Conservation (phyloP, 2,329 filamentous ascomycete species). For the Teratosphaeria viscida region DNA sequence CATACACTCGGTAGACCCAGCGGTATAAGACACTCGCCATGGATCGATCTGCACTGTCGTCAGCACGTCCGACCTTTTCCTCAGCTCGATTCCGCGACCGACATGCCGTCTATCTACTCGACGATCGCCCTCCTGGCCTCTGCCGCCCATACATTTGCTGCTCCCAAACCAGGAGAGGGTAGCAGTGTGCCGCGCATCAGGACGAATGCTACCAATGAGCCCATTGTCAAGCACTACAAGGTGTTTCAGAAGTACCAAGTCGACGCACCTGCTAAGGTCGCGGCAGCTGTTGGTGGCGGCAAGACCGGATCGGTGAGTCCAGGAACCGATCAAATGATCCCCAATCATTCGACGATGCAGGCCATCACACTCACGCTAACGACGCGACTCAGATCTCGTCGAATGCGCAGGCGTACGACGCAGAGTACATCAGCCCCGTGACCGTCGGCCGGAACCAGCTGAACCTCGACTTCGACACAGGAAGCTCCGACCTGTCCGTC, state of each 20-base stretch:
- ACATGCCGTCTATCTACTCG: neutral
- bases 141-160: neutral
- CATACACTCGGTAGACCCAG: neutral
- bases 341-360: neutral
- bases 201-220: neutral
- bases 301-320: neutral
- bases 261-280: neutral
- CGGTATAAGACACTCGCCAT: neutral
- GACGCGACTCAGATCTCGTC: slow-evolving; percentile 30
- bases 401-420: slow-evolving; percentile 28
- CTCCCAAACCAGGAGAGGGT: neutral
- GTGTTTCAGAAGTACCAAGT: neutral
- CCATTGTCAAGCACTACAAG: neutral
- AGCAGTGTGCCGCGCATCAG: neutral
- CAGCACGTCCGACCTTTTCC: neutral
- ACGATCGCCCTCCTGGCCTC: neutral
- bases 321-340: neutral
- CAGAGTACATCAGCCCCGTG: slow-evolving; percentile 42
- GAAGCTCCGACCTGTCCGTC: slow-evolving; percentile 54
- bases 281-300: neutral
- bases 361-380: slow-evolving; percentile 12
- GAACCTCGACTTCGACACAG: slow-evolving; percentile 62
- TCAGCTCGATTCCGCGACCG: neutral
- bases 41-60: neutral
- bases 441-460: slow-evolving; percentile 52